Conservation (phyloP, 2,329 filamentous ascomycete genomes). For the Daldinia sp. region DNA sequence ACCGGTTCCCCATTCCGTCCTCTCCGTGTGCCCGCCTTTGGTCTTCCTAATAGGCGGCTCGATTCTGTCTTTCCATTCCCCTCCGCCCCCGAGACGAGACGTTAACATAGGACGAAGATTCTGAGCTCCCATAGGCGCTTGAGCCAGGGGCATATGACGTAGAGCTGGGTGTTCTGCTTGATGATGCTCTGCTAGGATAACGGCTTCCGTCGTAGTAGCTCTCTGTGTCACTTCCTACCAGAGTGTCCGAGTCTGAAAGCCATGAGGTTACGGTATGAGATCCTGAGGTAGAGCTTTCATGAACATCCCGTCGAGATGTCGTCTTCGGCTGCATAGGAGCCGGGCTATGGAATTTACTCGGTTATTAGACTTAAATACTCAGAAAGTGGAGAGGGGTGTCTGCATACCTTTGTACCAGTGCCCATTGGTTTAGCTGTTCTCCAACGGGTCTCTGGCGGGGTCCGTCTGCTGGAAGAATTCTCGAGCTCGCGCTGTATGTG, state of each 20-base stretch:
- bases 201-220: not conserved
- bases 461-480: not conserved
- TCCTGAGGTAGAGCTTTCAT: not conserved
- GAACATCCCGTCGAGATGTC: not conserved
- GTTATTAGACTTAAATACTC: not conserved
- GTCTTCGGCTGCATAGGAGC: not conserved
- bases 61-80: not conserved
- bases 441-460: not conserved
- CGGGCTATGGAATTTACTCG: not conserved
- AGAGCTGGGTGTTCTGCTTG: not conserved
- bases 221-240: not conserved
- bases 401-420: not conserved
- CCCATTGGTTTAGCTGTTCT: not conserved
- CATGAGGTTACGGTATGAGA: not conserved
- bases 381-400: not conserved
- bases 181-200: not conserved
- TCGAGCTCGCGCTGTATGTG: not conserved
- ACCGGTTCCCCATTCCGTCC: not conserved
- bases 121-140: not conserved
- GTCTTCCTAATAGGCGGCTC: not conserved
- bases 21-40: constrained; percentile 14
- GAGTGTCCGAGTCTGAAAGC: constrained; percentile 8
- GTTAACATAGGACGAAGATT: not conserved
- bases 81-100: constrained; percentile 3
- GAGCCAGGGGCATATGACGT: not conserved